phyloP scores from a whole-genome alignment of 1,284 basidiomycete species.

The Meira nashicola region DNA sequence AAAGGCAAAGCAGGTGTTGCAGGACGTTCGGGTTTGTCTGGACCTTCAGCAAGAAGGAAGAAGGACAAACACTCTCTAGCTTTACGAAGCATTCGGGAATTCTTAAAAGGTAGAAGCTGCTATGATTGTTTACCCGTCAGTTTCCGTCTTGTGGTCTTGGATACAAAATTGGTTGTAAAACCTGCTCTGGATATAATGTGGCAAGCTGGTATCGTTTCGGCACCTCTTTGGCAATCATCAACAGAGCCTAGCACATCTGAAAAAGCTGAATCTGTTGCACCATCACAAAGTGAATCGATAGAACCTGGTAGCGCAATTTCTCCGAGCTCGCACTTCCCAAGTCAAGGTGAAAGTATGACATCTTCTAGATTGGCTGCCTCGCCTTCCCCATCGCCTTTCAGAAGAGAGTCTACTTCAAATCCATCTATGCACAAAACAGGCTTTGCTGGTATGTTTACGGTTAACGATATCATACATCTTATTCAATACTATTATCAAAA shows the following conservation, averaged over 20 bases:
- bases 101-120: conserved; percentile 76
- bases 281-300: neutral
- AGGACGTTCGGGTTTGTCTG: neutral
- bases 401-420: neutral
- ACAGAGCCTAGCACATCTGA: conserved; percentile 12
- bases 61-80: conserved; percentile 55
- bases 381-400: neutral
- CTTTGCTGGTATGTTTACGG: conserved; percentile 51
- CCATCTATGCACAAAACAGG: conserved; percentile 24
- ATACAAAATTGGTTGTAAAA: conserved; percentile 56
- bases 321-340: neutral
- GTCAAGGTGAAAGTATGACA: too few species aligned
- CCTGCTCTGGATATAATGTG: conserved; percentile 52
- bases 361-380: neutral
- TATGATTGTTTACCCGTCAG: conserved; percentile 96
- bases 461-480: conserved; percentile 51
- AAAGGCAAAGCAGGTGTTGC: neutral
- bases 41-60: neutral
- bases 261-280: neutral
- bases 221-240: conserved; percentile 71
- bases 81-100: conserved; percentile 70
- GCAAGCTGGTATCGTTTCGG: conserved; percentile 75
- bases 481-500: conserved; percentile 51
- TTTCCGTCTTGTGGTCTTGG: conserved; percentile 92
- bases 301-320: neutral